These are phyloP conservation scores for Phaeosphaeria sp. DNA, from an alignment of 2,329 filamentous ascomycete species.

Conservation along the genomic window DNA sequence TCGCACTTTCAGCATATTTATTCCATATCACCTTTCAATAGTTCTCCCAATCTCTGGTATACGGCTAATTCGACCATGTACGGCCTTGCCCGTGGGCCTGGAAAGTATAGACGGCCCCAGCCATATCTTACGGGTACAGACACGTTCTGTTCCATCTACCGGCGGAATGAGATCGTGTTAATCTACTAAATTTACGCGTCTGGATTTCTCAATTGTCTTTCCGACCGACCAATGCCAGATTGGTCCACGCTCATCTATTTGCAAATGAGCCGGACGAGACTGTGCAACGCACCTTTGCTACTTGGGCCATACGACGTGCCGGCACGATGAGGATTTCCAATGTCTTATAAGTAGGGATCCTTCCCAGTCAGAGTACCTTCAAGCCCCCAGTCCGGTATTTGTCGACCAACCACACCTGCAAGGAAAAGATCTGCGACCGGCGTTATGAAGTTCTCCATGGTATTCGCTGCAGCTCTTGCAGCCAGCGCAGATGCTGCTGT, in stretches of 20 bases:
- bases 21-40: conserved; percentile 24
- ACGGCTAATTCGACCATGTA: conserved; percentile 25
- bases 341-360: conserved; percentile 32
- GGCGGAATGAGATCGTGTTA: conserved; percentile 24
- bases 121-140: conserved; percentile 5
- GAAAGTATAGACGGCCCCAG: conserved; percentile 16
- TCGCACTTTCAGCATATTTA: conserved; percentile 37
- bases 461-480: conserved; percentile 30
- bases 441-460: conserved; percentile 32
- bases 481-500: conserved; percentile 27
- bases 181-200: conserved; percentile 19
- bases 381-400: conserved; percentile 10
- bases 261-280: conserved; percentile 37
- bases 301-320: conserved; percentile 4
- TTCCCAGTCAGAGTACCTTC: conserved; percentile 5
- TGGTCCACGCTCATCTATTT: conserved; percentile 34
- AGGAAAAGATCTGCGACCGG: conserved; percentile 2
- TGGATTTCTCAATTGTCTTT: conserved; percentile 23
- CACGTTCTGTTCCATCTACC: conserved; percentile 20
- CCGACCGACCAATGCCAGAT: conserved; percentile 20
- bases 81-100: conserved; percentile 21
- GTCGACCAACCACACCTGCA: background rate
- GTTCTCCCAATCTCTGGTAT: conserved; percentile 18
- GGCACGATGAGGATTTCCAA: conserved; percentile 4
- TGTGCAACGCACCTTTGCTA: conserved; percentile 18